Evolutionary conservation across 768 basidiomycete genomes (phyloP), one percentile per base, ranked within the genome.

Genomic region (Peribolospora baueri): DNA sequence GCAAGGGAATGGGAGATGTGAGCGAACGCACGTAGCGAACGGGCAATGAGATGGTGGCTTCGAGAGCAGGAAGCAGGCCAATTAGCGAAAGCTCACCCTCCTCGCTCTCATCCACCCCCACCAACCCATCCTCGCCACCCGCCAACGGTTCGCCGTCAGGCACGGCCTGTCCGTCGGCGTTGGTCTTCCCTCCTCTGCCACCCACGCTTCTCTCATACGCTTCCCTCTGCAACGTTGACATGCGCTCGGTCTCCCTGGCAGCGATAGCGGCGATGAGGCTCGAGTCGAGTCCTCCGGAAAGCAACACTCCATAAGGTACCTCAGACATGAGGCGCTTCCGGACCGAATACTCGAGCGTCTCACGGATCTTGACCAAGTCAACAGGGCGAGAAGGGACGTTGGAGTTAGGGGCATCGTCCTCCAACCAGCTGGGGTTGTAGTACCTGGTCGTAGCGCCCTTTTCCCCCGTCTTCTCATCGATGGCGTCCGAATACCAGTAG

Each of bases 261-360:
- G 93, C 93, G 63, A 98, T 85, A 14, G 87, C 74, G 9, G 93
- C 93, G 61, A 98, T 95, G 68, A 98, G 70, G 65, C 85, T 90
- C 64, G 84, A 88, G 66, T 98, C 93, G 54, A 98, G 71, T 25
- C 93, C 93, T 50, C 93, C 93, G 58, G 82, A 86, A 56, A 98
- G 75, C 46, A 98, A 74, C 11, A 98, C 93, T 56, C 93, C 93
- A 61, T 90, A 98, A 3, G 93, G 93, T 8, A 97, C 93, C 68
- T 98, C 93, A 40, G 82, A 83, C 93, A 98, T 98, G 14, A 98
- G 70, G 50, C 93, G 75, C 68, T 97, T 98, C 63, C 79, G 76
- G 51, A 98, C 93, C 10, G 93, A 85, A 40, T 75, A 80, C 69
- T 97, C 93, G 39, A 98, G 74, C 0, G 80, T 74, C 65, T 84